Base-by-base conservation (phyloP, 768 basidiomycete genomes). In the Leucosporidium creatinivorum region DNA sequence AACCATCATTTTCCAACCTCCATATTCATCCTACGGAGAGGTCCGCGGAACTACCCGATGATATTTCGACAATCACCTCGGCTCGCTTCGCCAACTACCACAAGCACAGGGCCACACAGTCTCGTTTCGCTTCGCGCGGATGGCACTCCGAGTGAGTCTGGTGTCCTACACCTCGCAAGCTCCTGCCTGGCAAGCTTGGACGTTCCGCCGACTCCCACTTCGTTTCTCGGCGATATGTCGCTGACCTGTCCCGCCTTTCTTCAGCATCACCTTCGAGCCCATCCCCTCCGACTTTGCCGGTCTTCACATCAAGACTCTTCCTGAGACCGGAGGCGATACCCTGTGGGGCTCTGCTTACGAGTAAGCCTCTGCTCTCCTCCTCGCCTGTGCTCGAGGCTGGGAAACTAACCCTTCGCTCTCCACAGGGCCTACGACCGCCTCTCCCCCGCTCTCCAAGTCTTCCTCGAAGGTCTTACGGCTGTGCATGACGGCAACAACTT, bases 401-500 rank as follows among this genome's bases (percentile, higher is more conserved):
- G 2, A 13, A 12, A 3, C 15, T 44, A 15, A 44, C 39, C 10
- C 10, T 33, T 44, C 39, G 39, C 33, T 44, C 39, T 44, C 39
- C 8, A 17, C 39, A 44, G 39, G 39, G 39, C 39, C 2, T 44
- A 44, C 15, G 39, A 44, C 13, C 39, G 39, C 6, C 39, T 44
- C 39, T 12, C 39, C 15, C 39, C 39, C 8, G 39, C 39, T 44
- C 39, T 44, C 8, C 39, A 44, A 17, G 8, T 13, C 13, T 44
- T 85, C 76, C 79, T 87, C 49, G 84, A 85, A 73, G 83, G 83
- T 5, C 77, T 87, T 19, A 84, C 82, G 0, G 85, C 85, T 0
- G 76, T 82, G 3, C 85, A 87, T 71, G 77, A 80, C 54, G 78
- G 67, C 10, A 68, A 73, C 28, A n/a, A 33, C 15, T 79, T 79